A percentile compares a stretch with the other conserved stretches of the same genome.
Conservation (phyloP, 2,329 filamentous ascomycete species). For the Epichloe uncinata region DNA sequence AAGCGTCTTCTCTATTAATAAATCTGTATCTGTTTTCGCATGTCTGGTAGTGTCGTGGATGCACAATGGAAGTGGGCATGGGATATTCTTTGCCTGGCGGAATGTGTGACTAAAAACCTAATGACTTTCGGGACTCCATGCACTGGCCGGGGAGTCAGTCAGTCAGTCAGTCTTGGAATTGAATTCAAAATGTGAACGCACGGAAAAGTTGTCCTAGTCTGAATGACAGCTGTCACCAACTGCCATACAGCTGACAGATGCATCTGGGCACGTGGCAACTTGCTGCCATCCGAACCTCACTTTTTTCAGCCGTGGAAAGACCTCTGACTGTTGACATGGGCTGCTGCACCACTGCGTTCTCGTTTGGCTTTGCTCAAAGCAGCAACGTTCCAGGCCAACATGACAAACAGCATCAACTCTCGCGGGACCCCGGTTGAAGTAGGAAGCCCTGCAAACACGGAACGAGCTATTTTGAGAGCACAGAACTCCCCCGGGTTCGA, state of each 20-base stretch:
- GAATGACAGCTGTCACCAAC: background rate
- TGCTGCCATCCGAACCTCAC: background rate
- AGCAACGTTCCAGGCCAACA: background rate
- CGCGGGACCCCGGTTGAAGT: background rate
- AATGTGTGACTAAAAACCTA: too few relatives aligned
- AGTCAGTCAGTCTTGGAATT: too few relatives aligned
- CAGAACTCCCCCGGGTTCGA: background rate
- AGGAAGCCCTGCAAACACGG: background rate
- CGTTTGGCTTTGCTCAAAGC: background rate
- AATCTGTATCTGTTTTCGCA: too few relatives aligned
- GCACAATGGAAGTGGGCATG: constrained; percentile 51
- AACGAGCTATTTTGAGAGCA: background rate
- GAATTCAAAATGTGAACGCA: too few relatives aligned
- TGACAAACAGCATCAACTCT: background rate
- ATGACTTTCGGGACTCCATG: too few relatives aligned
- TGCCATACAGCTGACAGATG: background rate
- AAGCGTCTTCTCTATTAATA: too few relatives aligned
- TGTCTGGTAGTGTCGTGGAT: constrained; percentile 39
- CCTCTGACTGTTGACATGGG: too few relatives aligned
- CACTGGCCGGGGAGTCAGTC: too few relatives aligned
- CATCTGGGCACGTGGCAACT: background rate
- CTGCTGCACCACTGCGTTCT: background rate
- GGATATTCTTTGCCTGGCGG: constrained; percentile 29
- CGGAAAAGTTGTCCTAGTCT: background rate
- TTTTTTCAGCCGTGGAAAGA: background rate